These are phyloP conservation scores for Pholiota conissans DNA, from an alignment of 768 basidiomycete genomes.

Conservation along the genomic window DNA sequence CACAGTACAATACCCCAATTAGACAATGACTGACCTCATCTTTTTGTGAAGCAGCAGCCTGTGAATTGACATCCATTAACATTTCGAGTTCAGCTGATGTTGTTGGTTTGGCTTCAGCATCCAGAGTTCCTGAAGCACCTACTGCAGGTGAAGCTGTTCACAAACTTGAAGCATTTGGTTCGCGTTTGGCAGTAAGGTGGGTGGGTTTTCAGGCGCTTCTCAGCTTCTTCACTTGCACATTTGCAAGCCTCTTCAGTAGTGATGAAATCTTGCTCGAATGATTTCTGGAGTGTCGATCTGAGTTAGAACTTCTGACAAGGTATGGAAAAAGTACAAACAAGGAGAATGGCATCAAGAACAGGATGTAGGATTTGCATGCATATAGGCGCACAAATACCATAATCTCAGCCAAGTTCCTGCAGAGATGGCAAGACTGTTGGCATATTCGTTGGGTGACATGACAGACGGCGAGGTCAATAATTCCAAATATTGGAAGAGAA, in stretches of 20 bases:
- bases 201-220: slow-evolving; percentile 81
- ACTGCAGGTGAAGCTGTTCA: slow-evolving; percentile 65
- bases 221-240: slow-evolving; percentile 67
- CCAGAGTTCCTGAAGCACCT: slow-evolving; percentile 24
- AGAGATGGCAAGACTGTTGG: slow-evolving; percentile 75
- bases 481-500: slow-evolving; percentile 90
- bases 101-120: slow-evolving; percentile 28
- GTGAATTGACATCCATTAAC: slow-evolving; percentile 53
- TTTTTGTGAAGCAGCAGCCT: slow-evolving; percentile 23
- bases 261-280: slow-evolving; percentile 67
- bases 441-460: slow-evolving; percentile 70
- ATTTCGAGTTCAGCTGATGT: slow-evolving; percentile 41
- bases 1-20: neutral
- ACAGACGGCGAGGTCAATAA: slow-evolving; percentile 75
- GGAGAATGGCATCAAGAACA: slow-evolving; percentile 60
- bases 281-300: slow-evolving; percentile 55
- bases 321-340: slow-evolving; percentile 43
- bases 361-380: slow-evolving; percentile 96
- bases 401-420: slow-evolving; percentile 68
- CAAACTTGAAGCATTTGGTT: slow-evolving; percentile 54
- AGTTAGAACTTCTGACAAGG: slow-evolving; percentile 4
- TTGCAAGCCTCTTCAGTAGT: slow-evolving; percentile 79
- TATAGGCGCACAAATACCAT: slow-evolving; percentile 80
- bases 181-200: slow-evolving; percentile 76
- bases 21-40: slow-evolving; percentile 36